phyloP scores from a whole-genome alignment of 768 basidiomycete genomes.

The Heimioporus sp. region DNA sequence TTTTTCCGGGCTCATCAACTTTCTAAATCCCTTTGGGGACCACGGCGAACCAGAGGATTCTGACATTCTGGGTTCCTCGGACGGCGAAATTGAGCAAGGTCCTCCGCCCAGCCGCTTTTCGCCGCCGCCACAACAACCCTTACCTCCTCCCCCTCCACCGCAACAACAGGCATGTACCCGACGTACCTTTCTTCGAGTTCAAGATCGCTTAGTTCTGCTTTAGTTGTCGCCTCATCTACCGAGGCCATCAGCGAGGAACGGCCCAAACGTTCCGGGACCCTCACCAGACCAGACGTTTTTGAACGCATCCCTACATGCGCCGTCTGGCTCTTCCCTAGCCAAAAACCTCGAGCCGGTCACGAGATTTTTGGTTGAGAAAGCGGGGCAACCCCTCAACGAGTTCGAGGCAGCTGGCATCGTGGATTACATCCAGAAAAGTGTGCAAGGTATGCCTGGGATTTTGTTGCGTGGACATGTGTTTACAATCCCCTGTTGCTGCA shows the following conservation, averaged over 20 bases:
- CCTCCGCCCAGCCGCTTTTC: conserved; percentile 25
- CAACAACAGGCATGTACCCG: conserved; percentile 27
- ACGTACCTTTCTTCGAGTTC: conserved; percentile 13
- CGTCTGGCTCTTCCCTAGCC: conserved; percentile 29
- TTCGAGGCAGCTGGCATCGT: conserved; percentile 56
- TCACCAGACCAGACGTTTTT: conserved; percentile 18
- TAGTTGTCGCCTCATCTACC: conserved; percentile 22
- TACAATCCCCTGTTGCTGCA: conserved; percentile 15
- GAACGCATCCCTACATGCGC: conserved; percentile 11
- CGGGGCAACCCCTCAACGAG: conserved; percentile 46
- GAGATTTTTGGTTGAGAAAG: conserved; percentile 46
- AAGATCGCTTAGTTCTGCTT: conserved; percentile 23
- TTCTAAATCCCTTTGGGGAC: conserved; percentile 46
- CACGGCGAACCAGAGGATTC: conserved; percentile 20
- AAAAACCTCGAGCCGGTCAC: conserved; percentile 49
- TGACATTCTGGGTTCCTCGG: conserved; percentile 17
- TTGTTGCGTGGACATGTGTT: conserved; percentile 11
- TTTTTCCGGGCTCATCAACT: conserved; percentile 47
- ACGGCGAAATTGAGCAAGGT: conserved; percentile 28
- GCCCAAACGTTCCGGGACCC: conserved; percentile 9
- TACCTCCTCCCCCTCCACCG: conserved; percentile 20
- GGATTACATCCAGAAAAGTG: conserved; percentile 51
- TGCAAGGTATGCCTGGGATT: conserved; percentile 37
- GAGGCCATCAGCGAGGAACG: conserved; percentile 14
- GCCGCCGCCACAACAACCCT: conserved; percentile 20